A percentile compares a stretch with the other conserved stretches of the same genome.
phyloP scores from a whole-genome alignment of 2,329 filamentous ascomycete species.

The Bipolaris sorokiniana region DNA sequence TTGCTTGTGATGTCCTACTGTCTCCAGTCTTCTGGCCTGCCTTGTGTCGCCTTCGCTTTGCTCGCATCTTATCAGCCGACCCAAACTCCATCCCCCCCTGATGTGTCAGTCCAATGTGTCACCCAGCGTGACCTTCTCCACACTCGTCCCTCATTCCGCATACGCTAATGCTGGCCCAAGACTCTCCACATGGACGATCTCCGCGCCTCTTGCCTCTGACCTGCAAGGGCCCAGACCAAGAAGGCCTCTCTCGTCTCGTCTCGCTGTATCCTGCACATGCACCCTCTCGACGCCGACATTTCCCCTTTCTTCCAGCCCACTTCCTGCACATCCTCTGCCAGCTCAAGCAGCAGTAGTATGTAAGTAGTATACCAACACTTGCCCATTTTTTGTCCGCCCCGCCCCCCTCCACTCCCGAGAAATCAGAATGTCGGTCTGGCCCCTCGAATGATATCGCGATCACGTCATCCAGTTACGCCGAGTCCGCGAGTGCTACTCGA shows the following conservation, averaged over 20 bases:
- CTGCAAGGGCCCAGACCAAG: slow-evolving; percentile 12
- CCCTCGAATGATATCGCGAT: neutral
- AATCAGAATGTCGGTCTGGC: neutral
- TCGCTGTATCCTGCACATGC: slow-evolving; percentile 11
- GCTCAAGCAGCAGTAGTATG: neutral
- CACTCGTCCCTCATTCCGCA: slow-evolving; percentile 13
- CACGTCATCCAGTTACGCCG: neutral
- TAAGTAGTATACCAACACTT: neutral
- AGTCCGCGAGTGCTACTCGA: neutral
- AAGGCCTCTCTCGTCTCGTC: neutral
- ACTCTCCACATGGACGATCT: slow-evolving; percentile 9
- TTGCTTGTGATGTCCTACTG: slow-evolving; percentile 6
- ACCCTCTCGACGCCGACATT: slow-evolving; percentile 21
- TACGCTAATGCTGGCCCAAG: slow-evolving; percentile 5
- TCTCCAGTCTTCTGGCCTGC: neutral
- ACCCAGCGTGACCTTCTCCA: slow-evolving; percentile 10
- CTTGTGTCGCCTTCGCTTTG: neutral
- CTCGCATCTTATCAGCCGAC: neutral
- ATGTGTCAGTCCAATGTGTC: slow-evolving; percentile 5
- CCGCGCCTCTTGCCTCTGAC: slow-evolving; percentile 8
- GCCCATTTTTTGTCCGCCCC: neutral
- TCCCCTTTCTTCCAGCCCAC: neutral
- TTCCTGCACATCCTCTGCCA: neutral
- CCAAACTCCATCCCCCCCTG: neutral
- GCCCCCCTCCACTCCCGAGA: no score